Base-by-base conservation (phyloP, 2,329 filamentous ascomycete species). In the Stagonosporopsis tanaceti region DNA sequence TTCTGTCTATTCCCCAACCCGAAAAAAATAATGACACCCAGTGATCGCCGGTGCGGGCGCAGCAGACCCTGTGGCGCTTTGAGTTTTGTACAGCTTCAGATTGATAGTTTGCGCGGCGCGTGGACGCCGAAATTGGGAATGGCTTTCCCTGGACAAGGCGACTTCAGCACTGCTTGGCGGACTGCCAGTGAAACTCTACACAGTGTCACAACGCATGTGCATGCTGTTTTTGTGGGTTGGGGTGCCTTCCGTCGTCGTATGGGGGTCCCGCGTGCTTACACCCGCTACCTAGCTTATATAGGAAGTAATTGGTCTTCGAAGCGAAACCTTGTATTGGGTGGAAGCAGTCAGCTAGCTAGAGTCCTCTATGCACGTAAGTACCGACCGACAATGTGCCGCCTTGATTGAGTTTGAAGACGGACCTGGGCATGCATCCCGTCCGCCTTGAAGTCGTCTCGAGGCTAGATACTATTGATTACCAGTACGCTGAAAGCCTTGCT, bases 341-440 rank as follows among this genome's bases (percentile, higher is more conserved):
- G 17, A 25, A 12, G 30, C 30, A 28, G 54, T 53, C 54, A 50
- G 54, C 48, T n/a, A 48, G 48, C 44, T 53, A 15, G 24, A 34
- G 14, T 30, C 28, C 27, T 37, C 42, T 22, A 47, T 50, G 39
- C 32, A 39, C 39, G 38, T 17, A 17, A 34, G 30, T 39, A 32
- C 17, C 34, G 37, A 56, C 41, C 22, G 44, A 28, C 22, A 24
- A 45, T 22, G n/a, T 47, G 27, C 39, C 20, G 20, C 15, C 15
- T 38, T 27, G 30, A 20, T 15, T 35, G 12, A n/a, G 47, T 41
- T 40, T 17, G 48, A 42, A 24, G 8, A 57, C 32, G 42, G 51
- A 32, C 35, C 53, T 46, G 35, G 53, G 47, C 37, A 44, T 48
- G 54, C 48, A 17, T 39, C 24, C 42, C 24, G 42, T 47, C 37